A percentile compares a stretch with the other conserved stretches of the same genome.
phyloP scores from a whole-genome alignment of 2,329 filamentous ascomycete species.

The Neoscytalidium dimidiatum region DNA sequence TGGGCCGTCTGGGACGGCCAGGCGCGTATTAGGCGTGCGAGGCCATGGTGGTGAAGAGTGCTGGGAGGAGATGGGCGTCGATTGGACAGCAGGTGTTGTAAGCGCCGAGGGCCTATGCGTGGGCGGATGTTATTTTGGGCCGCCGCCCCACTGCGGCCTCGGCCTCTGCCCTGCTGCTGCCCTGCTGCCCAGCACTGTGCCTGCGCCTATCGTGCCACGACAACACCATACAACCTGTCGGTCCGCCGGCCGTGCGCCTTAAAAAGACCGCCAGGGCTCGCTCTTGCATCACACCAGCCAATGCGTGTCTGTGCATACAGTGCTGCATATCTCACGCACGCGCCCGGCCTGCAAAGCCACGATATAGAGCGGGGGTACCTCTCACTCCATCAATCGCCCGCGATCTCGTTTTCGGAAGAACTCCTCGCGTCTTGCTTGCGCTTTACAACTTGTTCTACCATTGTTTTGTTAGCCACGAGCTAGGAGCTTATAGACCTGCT shows the following conservation, averaged over 20 bases:
- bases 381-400: neutral
- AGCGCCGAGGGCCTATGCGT: slow-evolving; percentile 14
- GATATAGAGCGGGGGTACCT: slow-evolving; percentile 1
- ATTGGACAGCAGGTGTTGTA: slow-evolving; percentile 14
- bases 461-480: no score
- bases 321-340: neutral
- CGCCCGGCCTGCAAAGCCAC: slow-evolving; percentile 1
- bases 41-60: neutral
- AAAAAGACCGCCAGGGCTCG: slow-evolving; percentile 2
- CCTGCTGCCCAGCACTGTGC: neutral
- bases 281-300: neutral
- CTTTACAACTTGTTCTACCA: neutral
- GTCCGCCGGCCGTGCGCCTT: neutral
- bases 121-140: slow-evolving; percentile 15
- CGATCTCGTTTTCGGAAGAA: neutral
- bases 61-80: neutral
- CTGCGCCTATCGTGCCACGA: neutral
- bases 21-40: neutral
- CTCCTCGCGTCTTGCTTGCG: neutral
- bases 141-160: neutral
- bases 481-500: no score
- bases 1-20: neutral
- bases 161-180: neutral
- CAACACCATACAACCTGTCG: neutral
- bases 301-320: slow-evolving; percentile 11